Base-by-base conservation (phyloP, 83 land plant species). In the Thuja plicata region DNA sequence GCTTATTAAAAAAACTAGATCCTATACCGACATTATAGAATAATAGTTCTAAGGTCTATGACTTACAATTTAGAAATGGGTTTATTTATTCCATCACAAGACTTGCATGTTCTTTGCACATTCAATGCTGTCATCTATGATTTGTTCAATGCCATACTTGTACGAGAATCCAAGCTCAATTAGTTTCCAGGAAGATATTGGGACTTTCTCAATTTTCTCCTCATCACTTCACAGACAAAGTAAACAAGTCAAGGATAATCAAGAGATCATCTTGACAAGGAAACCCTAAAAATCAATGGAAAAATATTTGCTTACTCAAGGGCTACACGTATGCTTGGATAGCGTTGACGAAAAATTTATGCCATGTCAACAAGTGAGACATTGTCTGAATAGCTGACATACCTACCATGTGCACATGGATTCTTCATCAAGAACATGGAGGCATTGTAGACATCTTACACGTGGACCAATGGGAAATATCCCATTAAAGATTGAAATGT, bases 401-500 rank as follows among this genome's bases (percentile, higher is more conserved):
- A 92, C 60, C 89, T 88, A 6, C 92, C 95, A 77, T 91, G 34
- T 4, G 94, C 91, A 45, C 21, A 30, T 21, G 86, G 54, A 2
- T 91, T 50, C 82, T 92, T 90, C 93, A 94, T 90, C 8, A 94
- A 86, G 87, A 92, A 90, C 15, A 92, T 90, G 85, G 89, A 92
- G 27, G 94, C 92, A 74, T 78, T 87, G 82, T 92, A 94, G 78
- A 94, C 89, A 85, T 94, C 95, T 55, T 94, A 91, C 5, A 92
- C 88, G 81, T 94, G 95, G 43, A 94, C 92, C 21, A 92, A 86
- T 73, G 90, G 83, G 37, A 94, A 80, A 5, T 92, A 92, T 9
- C 95, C 95, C 92, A 92, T 87, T 55, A 92, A 86, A 8, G 89
- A 85, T 74, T 89, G 80, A 71, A 94, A 92, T 57, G 90, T 77